Evolutionary conservation across 2,329 filamentous ascomycete genomes (phyloP), one percentile per base, ranked within the genome.

Genomic region (Curvularia eragrostidis): DNA sequence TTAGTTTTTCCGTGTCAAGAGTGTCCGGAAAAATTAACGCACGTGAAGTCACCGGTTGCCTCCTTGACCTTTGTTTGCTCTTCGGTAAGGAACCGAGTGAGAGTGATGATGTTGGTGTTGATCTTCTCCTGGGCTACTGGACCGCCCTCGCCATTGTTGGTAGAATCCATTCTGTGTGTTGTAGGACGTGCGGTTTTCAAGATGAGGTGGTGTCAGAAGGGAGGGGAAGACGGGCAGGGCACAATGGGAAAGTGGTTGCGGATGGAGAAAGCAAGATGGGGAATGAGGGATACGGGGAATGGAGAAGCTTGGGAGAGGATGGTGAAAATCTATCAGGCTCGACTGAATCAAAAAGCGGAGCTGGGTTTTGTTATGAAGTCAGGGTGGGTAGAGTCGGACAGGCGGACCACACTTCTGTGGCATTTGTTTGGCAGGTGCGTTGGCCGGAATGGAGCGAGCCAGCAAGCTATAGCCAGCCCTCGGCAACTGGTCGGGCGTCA

Each of bases 1-100:
- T 56, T 9, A 61, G 47, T 24, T 41, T 3, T 38, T 32, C 15
- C 5, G 10, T 19, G 15, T 4, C 8, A 19, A 18, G 13, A 19
- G 3, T 6, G 1, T 8, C 3, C 12, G 18, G 5, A 8, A 23
- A 3, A 36, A 7, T 34, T 15, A 23, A 80, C 90, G 61, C 85
- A 97, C 92, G 95, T 99, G 81, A 99, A 99, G 82, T 99, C 95
- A 82, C 95, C 95, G 13, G 93, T 97, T 52, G 95, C 95, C 78
- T 98, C 93, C 76, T 90, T 89, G 81, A 96, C 88, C 80, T 97
- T 97, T 62, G 84, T 81, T 79, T 99, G 95, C 82, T 97, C 93
- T 82, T 99, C 95, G 28, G 93, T 98, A 71, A 99, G 85, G 84
- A 95, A 97, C 62, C 95, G 87, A 41, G 95, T 97, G 70, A 99